phyloP scores from a whole-genome alignment of 257 asterid species.

The Catharanthus roseus region DNA sequence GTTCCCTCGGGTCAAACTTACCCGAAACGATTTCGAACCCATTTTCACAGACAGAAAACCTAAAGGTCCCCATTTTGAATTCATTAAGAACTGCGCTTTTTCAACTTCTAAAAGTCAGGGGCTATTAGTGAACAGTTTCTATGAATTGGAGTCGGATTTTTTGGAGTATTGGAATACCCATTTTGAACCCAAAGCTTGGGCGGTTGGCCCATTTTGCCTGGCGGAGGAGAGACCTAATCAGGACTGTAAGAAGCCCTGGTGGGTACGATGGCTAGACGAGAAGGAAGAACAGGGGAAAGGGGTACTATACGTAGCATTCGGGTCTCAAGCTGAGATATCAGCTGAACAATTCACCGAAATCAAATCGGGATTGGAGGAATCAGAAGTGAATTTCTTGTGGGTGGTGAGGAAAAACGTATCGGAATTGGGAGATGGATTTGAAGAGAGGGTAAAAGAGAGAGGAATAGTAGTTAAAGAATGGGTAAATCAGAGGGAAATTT shows the following conservation, averaged over 20 bases:
- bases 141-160: slow-evolving; percentile 45
- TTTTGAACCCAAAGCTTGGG: slow-evolving; percentile 19
- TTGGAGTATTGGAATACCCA: slow-evolving; percentile 20
- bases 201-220: slow-evolving; percentile 61
- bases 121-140: slow-evolving; percentile 43
- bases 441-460: slow-evolving; percentile 31
- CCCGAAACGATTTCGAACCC: slow-evolving; percentile 41
- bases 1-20: slow-evolving; percentile 47
- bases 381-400: slow-evolving; percentile 53
- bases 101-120: slow-evolving; percentile 46
- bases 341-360: slow-evolving; percentile 44
- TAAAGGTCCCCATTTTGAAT: slow-evolving; percentile 28
- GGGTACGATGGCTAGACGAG: slow-evolving; percentile 61
- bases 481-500: slow-evolving; percentile 62
- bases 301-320: slow-evolving; percentile 65
- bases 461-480: slow-evolving; percentile 59
- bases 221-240: neutral
- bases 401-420: slow-evolving; percentile 31
- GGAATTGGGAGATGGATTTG: slow-evolving; percentile 20
- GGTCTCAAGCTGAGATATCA: slow-evolving; percentile 62
- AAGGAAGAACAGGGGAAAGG: slow-evolving; percentile 22
- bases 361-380: slow-evolving; percentile 38
- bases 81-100: neutral
- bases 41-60: slow-evolving; percentile 28
- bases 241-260: slow-evolving; percentile 15